Base-by-base conservation (phyloP, 2,329 filamentous ascomycete species). In the Fusarium nanum region DNA sequence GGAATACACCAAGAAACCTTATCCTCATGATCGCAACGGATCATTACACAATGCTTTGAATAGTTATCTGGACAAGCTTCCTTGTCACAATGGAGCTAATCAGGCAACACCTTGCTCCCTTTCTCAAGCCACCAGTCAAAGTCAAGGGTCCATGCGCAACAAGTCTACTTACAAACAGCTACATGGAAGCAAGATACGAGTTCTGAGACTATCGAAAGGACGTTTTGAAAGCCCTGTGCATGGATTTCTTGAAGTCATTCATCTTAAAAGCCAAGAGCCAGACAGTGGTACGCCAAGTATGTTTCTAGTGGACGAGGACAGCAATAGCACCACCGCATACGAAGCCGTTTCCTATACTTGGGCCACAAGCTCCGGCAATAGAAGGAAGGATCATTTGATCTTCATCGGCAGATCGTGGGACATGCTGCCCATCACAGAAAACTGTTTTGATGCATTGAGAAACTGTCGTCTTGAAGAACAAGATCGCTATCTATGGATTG, bases 311-410 rank as follows among this genome's bases (percentile, higher is more conserved):
- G 22, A 22, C 22, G 22, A 22, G 22, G 22, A 5, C 22, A 22
- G 22, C 22, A 22, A 22, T 22, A 22, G 22, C 22, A 22, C 22
- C 22, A 22, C 22, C 22, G 22, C 22, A 22, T 22, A 22, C 22
- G 57, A 60, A n/a, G 57, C 57, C 0, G 12, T 60, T 27, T 60
- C 57, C 3, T 60, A 60, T 16, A 48, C 54, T 2, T 60, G 54
- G 57, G 25, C 32, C 6, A 60, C 23, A 11, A 34, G 41, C 5
- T 23, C 27, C 3, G 41, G 20, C 1, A 59, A 22, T 8, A 30
- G 57, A 1, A 20, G 10, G 7, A 60, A 58, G 5, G 32, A 48
- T 37, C 57, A 41, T 12, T 4, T 10, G 0, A 41, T 60, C 12
- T 59, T 58, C 11, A 60, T 59, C 4, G 25, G 53, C 3, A 48